Evolutionary conservation across 129 eudicot species (phyloP), one percentile per base, ranked within the genome.

Genomic region (Smallanthus sonchifolius): DNA sequence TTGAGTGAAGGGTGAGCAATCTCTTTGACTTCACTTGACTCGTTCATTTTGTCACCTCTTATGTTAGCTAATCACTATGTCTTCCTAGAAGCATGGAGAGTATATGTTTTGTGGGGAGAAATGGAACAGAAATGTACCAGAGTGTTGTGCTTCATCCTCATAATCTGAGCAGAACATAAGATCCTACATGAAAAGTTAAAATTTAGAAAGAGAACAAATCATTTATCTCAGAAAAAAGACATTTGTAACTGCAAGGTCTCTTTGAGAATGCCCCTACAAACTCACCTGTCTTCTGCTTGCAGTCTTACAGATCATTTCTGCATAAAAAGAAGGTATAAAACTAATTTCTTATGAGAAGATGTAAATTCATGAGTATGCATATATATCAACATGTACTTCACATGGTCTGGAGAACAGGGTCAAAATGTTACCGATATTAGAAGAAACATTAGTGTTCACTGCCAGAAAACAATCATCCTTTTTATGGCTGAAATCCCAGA

Each of bases 381-480:
- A 49, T 60, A 60, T 6, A 48, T 70, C 40, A 37, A 54, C 75
- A 71, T 71, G 38, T 71, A 54, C 8, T 71, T 55, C 38, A 20
- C 35, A 65, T 55, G n/a, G 35, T 16, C 14, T 6, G 67, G 43
- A 38, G 13, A 8, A 71, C 64, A 48, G 51, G 48, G 13, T 73
- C 57, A 30, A 57, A 70, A 38, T 7, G 49, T 72, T 90, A 93
- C 98, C 98, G 14, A 80, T 67, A 65, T 77, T 76, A n/a, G n/a
- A n/a, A 20, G 98, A 75, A 77, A 63, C 86, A 78, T 84, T 85
- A 67, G 96, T 90, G 45, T 89, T 89, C 67, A 90, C 89, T 16
- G 92, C 98, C 83, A 93, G 82, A 77, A 80, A 93, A 80, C 92
- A 88, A 73, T 90, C 97, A 45, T 93, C 96, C 38, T 60, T 75